Conservation (phyloP, 2,329 filamentous ascomycete species). For the Hypomyces perniciosus region DNA sequence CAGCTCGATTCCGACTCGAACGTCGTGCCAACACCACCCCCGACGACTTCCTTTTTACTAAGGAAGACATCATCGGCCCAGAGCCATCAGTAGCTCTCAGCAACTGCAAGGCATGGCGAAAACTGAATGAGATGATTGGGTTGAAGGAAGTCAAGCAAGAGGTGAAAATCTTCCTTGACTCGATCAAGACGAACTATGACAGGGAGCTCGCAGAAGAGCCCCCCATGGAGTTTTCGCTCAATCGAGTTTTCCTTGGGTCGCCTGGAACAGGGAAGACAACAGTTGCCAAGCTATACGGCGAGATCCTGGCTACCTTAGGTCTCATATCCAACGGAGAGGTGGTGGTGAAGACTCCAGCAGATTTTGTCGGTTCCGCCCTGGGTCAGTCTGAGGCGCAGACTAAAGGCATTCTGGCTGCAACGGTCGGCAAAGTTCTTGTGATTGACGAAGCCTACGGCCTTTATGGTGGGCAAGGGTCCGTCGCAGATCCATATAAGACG, state of each 20-base stretch:
- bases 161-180: constrained; percentile 53
- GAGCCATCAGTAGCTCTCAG: constrained; percentile 51
- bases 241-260: constrained; percentile 63
- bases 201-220: constrained; percentile 59
- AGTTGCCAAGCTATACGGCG: constrained; percentile 66
- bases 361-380: constrained; percentile 60
- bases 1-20: constrained; percentile 45
- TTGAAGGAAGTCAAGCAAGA: constrained; percentile 57
- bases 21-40: constrained; percentile 34
- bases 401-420: constrained; percentile 62
- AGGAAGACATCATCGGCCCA: constrained; percentile 66
- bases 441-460: constrained; percentile 77
- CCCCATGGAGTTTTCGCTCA: constrained; percentile 55
- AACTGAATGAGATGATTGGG: constrained; percentile 54
- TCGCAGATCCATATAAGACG: constrained; percentile 44
- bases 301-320: constrained; percentile 62
- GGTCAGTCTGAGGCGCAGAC: constrained; percentile 66
- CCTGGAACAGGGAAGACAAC: constrained; percentile 75
- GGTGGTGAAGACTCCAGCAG: constrained; percentile 64
- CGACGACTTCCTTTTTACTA: constrained; percentile 55
- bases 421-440: constrained; percentile 67
- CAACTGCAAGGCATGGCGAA: constrained; percentile 49
- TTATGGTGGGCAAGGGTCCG: constrained; percentile 28
- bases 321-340: constrained; percentile 65
- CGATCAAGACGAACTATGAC: constrained; percentile 57